phyloP scores from a whole-genome alignment of 1,284 basidiomycete genomes.

The Schizophyllum amplum region DNA sequence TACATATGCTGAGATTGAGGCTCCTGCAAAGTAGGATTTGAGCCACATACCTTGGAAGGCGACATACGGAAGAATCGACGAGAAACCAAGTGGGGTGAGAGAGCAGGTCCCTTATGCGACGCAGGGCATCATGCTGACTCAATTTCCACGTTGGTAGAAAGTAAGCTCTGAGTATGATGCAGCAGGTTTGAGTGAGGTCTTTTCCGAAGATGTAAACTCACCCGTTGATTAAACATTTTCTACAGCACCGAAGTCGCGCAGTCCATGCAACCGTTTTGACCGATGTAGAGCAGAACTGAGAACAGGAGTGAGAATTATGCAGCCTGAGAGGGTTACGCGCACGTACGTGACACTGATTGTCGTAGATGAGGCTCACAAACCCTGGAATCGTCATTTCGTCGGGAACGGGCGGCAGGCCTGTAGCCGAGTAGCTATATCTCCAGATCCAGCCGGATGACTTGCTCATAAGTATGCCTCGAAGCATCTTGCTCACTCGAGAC shows the following conservation, averaged over 20 bases:
- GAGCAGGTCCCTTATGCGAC: too few species aligned
- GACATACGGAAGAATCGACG: too few species aligned
- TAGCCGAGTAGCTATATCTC: not conserved
- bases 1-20: too few species aligned
- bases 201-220: too few species aligned
- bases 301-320: not conserved
- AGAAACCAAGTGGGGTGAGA: too few species aligned
- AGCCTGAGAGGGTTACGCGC: too few species aligned
- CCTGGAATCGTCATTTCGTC: conserved; percentile 14
- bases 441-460: conserved; percentile 14
- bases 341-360: conserved; percentile 14
- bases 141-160: too few species aligned
- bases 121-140: too few species aligned
- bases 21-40: too few species aligned
- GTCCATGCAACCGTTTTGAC: not conserved
- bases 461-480: conserved; percentile 14
- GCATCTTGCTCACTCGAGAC: conserved; percentile 13
- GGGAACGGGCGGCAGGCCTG: conserved; percentile 13
- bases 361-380: conserved; percentile 15
- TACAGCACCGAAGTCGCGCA: not conserved
- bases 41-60: too few species aligned
- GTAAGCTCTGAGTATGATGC: too few species aligned
- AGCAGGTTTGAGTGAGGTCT: too few species aligned
- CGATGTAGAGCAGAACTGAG: not conserved
- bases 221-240: not conserved